Evolutionary conservation across 345 rosid genomes (phyloP).

Genomic region (Lepidium didymum): DNA sequence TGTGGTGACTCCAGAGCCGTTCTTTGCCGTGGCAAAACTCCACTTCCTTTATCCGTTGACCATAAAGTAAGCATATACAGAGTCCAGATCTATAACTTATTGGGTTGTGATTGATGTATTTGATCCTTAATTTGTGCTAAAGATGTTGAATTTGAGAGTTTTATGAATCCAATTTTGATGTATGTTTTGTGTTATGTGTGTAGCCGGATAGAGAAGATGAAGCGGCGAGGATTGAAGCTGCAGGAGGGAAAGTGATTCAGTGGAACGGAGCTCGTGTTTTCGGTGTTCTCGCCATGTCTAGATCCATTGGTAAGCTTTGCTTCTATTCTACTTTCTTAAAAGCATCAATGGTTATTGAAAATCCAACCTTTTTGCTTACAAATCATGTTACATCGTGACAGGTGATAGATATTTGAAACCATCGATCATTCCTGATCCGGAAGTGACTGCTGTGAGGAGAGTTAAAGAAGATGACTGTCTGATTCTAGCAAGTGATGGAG

Average conservation of each 20-base stretch:
- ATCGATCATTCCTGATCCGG: constrained; percentile 70
- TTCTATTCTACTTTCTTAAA: neutral
- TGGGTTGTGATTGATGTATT: neutral
- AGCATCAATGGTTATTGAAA: neutral
- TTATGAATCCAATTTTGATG: neutral
- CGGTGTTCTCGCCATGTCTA: constrained; percentile 88
- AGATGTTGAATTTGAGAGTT: neutral
- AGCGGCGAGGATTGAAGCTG: constrained; percentile 65
- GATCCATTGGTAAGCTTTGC: constrained; percentile 64
- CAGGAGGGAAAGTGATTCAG: constrained; percentile 61
- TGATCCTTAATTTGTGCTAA: neutral
- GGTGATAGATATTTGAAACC: constrained; percentile 80
- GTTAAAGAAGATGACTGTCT: constrained; percentile 68
- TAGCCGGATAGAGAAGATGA: constrained; percentile 89
- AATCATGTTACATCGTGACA: constrained; percentile 20
- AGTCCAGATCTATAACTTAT: neutral
- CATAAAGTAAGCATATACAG: constrained; percentile 49
- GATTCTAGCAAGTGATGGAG: constrained; percentile 68
- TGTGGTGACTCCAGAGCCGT: constrained; percentile 92
- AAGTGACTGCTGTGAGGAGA: constrained; percentile 45
- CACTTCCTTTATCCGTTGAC: constrained; percentile 63
- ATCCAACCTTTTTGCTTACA: neutral
- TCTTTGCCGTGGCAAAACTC: constrained; percentile 53
- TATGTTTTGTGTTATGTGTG: neutral
- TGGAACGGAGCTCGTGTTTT: constrained; percentile 80